phyloP scores from a whole-genome alignment of 179 eudicot species.

The Patellifolia procumbens region DNA sequence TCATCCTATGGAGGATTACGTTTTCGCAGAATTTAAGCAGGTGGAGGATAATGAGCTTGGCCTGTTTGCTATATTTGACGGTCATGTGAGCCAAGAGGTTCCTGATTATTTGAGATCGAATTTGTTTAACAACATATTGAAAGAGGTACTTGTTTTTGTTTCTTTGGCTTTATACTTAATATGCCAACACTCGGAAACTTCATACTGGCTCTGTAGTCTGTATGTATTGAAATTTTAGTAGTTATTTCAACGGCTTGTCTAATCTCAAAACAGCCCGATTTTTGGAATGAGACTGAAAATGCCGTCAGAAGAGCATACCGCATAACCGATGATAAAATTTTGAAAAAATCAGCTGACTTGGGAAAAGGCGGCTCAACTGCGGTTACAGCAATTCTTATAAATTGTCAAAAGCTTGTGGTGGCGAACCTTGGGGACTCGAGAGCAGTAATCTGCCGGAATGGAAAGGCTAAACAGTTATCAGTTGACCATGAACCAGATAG shows the following conservation, averaged over 20 bases:
- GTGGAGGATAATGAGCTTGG: conserved; percentile 63
- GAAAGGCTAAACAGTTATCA: conserved; percentile 59
- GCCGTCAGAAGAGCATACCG: conserved; percentile 59
- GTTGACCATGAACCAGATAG: conserved; percentile 67
- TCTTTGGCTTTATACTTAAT: no score
- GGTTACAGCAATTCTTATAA: conserved; percentile 69
- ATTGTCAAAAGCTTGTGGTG: conserved; percentile 59
- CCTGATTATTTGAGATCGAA: conserved; percentile 63
- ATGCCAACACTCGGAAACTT: no score
- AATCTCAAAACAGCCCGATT: conserved; percentile 41
- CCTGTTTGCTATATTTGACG: conserved; percentile 80
- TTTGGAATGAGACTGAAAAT: conserved; percentile 60
- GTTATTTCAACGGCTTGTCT: no score
- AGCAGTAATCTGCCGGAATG: conserved; percentile 58
- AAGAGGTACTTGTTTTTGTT: conserved; percentile 44
- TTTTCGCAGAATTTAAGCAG: conserved; percentile 60
- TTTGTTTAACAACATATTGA: conserved; percentile 62
- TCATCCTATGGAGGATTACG: conserved; percentile 84
- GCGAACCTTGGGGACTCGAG: conserved; percentile 81
- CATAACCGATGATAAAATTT: conserved; percentile 36
- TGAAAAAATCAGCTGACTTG: conserved; percentile 52
- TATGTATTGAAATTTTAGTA: no score
- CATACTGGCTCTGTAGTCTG: no score
- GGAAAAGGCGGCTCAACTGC: conserved; percentile 84
- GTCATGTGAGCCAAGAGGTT: conserved; percentile 66